Base-by-base conservation (phyloP, 2,329 filamentous ascomycete genomes). In the Cladophialophora chaetospira region DNA sequence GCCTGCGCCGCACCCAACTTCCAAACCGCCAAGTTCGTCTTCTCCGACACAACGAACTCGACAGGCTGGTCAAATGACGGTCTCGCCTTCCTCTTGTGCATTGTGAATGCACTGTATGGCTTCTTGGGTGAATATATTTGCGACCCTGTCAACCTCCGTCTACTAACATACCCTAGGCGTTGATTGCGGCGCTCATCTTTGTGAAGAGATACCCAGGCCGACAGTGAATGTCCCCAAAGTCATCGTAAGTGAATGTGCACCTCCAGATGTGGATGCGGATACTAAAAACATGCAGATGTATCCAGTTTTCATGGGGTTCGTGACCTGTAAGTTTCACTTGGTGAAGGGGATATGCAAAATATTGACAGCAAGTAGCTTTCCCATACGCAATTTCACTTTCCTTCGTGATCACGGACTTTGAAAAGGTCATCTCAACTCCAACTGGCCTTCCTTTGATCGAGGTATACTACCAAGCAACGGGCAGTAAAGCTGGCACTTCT, bases 381-480 rank as follows among this genome's bases (percentile, higher is more conserved):
- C 65, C 65, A 15, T 69, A 69, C 26, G 49, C 65, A 1, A 26
- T 67, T n/a, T 58, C 61, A 2, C 43, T 68, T 8, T 65, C 77
- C 3, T 79, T 75, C 66, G 75, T 71, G 47, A 71, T 77, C 28
- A 72, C 70, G 3, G 70, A 77, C 40, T 55, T 77, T 3, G 64
- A 73, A 2, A 66, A 65, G 2, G 75, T 69, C 15, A 63, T 80
- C 3, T 59, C 68, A 2, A 72, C 75, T 0, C 63, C 71, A 1
- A 80, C 77, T 9, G 72, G 75, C 0, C 79, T 76, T 38, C 75
- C 80, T 4, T 75, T 81, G 65, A 74, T 79, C 63, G 75, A 81
- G 36, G 76, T 81, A 26, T 81, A 84, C 53, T 68, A 70, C 45
- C 67, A 78, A 57, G 77, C 75, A 6, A 79, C 77, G 1, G 64